Evolutionary conservation across 352 stramenopile species (phyloP).

Genomic region (Thalassiosira hispida): DNA sequence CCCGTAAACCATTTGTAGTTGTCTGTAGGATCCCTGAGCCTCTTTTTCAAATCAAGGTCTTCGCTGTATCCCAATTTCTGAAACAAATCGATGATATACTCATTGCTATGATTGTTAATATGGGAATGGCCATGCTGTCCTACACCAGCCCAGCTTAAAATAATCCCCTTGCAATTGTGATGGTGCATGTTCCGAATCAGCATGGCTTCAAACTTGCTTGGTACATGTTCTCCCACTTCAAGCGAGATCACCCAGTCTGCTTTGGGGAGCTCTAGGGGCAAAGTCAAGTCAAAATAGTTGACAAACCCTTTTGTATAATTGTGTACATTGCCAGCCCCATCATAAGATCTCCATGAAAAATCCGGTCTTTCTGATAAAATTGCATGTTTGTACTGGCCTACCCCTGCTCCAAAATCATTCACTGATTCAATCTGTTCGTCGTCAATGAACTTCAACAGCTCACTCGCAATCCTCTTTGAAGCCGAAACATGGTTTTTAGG

Average conservation of each 20-base stretch:
- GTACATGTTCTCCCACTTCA: conserved; percentile 33
- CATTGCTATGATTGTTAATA: conserved; percentile 20
- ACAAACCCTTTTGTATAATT: conserved; percentile 32
- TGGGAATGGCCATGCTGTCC: conserved; percentile 9
- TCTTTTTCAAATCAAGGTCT: conserved; percentile 9
- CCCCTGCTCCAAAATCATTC: conserved; percentile 31
- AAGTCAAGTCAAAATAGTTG: conserved; percentile 29
- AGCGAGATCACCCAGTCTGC: conserved; percentile 36
- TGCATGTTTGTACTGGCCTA: conserved; percentile 30
- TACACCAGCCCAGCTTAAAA: conserved; percentile 21
- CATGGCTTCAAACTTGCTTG: conserved; percentile 31
- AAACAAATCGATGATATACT: conserved; percentile 22
- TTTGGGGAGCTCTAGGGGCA: conserved; percentile 12
- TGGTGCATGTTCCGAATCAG: conserved; percentile 27
- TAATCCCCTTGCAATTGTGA: conserved; percentile 35
- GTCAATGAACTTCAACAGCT: conserved; percentile 15
- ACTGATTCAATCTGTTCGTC: conserved; percentile 27
- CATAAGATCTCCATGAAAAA: conserved; percentile 18
- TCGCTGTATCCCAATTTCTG: conserved; percentile 17
- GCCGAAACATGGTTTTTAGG: conserved; percentile 23
- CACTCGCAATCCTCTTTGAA: conserved; percentile 9
- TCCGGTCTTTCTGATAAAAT: not conserved
- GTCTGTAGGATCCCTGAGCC: conserved; percentile 8
- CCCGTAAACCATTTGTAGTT: conserved; percentile 4
- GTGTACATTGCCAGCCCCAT: conserved; percentile 27